Evolutionary conservation across 192 early-diverging fungal genomes (phyloP).

Genomic region (Ambispora gerdemannii): DNA sequence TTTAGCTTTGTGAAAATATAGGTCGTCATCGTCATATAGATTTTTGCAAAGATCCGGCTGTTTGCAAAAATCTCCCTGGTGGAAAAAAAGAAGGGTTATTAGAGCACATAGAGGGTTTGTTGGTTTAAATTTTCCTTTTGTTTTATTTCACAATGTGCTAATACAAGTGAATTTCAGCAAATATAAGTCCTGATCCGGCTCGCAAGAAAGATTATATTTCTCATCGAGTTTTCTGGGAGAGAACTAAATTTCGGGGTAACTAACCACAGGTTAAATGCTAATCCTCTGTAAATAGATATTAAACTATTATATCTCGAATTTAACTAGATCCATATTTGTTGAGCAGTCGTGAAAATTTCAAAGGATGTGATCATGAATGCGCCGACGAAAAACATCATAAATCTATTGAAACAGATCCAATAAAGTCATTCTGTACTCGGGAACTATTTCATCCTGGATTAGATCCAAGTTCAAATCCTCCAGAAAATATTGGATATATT

Average conservation of each 20-base stretch:
- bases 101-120: conserved; percentile 21
- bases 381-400: conserved; percentile 35
- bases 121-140: neutral
- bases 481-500: conserved; percentile 10
- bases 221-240: conserved; percentile 37
- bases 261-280: neutral
- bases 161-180: neutral
- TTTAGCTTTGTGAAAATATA: conserved; percentile 16
- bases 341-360: conserved; percentile 34
- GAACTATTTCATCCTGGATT: conserved; percentile 12
- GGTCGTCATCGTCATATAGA: conserved; percentile 40
- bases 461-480: neutral
- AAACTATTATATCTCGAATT: neutral
- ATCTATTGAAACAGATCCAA: neutral
- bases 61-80: conserved; percentile 13
- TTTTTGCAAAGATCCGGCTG: conserved; percentile 29
- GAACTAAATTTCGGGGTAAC: conserved; percentile 37
- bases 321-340: conserved; percentile 37
- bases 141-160: neutral
- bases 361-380: conserved; percentile 37
- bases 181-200: conserved; percentile 32
- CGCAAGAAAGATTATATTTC: conserved; percentile 30
- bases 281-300: neutral
- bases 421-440: conserved; percentile 17
- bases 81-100: conserved; percentile 17